Evolutionary conservation across 768 basidiomycete species (phyloP), one percentile per base, ranked within the genome.

Genomic region (Dioszegia aurantiaca): DNA sequence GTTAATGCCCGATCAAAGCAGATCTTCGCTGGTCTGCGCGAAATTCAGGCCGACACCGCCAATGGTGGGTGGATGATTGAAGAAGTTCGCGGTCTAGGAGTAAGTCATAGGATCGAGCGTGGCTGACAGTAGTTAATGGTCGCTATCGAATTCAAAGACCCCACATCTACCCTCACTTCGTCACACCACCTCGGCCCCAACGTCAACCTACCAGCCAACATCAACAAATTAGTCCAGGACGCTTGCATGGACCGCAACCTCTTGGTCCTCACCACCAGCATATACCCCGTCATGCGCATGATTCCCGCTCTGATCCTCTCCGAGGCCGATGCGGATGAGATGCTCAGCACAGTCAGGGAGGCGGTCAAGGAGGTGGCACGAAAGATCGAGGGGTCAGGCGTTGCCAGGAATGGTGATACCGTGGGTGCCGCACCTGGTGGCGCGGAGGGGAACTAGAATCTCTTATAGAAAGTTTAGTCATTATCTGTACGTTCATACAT

Each of bases 231-330:
- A 24, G 83, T 95, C 9, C 82, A 87, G 60, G 84, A 84, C 72
- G 85, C 82, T 65, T 94, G 91, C 75, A 80, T 89, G 59, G 89
- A 92, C 72, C 87, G 88, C 74, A 90, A 89, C 16, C 77, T 97
- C 80, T 75, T 95, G 42, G 83, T 92, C 36, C 80, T 97, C 57
- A 94, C 93, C 8, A 94, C 93, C 30, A 88, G 87, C 55, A 66
- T 66, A 42, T 63, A 66, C 52, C 65, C 62, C 16, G 64, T 65
- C 17, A 48, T 64, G 16, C 59, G 92, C 70, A 92, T 98, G 80
- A 97, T 98, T 65, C 94, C 94, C 4, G 84, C 94, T 10, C 77
- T 97, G 65, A 94, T 90, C 73, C 83, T 95, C 61, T 83, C 82
- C 24, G 77, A 83, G 75, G 83, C 80, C 72, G 92, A 97, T 69